phyloP scores from a whole-genome alignment of 179 eudicot species.

The Monotropa hypopitys region DNA sequence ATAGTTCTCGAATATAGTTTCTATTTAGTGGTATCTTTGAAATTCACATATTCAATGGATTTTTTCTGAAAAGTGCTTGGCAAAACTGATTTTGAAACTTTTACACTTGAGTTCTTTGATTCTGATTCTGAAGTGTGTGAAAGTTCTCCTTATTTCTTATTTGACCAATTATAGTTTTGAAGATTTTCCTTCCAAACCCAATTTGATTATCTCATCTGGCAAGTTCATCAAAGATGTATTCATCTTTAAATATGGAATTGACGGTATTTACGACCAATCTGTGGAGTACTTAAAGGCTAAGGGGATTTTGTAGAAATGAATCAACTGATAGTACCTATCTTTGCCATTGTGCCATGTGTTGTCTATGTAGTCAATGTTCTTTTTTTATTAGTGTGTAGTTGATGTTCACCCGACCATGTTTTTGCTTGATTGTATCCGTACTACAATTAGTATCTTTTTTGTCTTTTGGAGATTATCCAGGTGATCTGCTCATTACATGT shows the following conservation, averaged over 20 bases:
- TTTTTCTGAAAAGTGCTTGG: neutral
- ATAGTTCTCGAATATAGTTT: neutral
- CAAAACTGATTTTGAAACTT: neutral
- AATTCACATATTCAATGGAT: neutral
- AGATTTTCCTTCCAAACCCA: constrained; percentile 43
- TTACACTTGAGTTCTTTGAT: neutral
- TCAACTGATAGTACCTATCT: neutral
- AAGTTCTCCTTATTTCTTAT: neutral
- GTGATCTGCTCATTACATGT: too few species aligned
- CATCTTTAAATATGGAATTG: constrained; percentile 48
- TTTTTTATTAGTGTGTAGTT: too few species aligned
- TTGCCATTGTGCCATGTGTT: neutral
- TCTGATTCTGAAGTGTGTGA: neutral
- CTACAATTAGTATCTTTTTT: neutral
- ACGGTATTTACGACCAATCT: constrained; percentile 44
- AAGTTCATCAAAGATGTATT: constrained; percentile 63
- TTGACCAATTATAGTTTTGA: constrained; percentile 29
- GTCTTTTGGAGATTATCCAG: neutral
- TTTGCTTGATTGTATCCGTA: neutral
- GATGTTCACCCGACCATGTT: neutral
- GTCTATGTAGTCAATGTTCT: neutral
- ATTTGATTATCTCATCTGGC: constrained; percentile 48
- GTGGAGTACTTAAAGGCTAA: constrained; percentile 35
- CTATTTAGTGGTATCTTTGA: neutral
- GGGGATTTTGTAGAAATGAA: constrained; percentile 35